These are phyloP conservation scores for Symbiodinium natans DNA, from an alignment of 73 alveolate genomes.

Conservation along the genomic window DNA sequence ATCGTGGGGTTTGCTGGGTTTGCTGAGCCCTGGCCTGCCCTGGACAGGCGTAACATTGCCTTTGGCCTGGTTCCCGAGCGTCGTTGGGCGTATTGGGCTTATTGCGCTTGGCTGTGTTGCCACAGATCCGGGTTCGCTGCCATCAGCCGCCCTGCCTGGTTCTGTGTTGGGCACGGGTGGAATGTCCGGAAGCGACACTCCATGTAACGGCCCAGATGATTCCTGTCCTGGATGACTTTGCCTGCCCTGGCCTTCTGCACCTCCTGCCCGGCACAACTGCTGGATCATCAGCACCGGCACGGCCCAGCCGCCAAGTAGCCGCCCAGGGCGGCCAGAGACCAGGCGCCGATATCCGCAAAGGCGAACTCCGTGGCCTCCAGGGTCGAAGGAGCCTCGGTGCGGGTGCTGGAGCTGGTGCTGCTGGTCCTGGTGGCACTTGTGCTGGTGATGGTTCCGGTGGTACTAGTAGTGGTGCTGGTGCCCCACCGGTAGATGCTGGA, in stretches of 20 bases:
- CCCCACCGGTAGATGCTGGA: slow-evolving; percentile 1
- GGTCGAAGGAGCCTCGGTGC: not conserved
- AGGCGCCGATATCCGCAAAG: not conserved
- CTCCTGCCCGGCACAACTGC: not conserved
- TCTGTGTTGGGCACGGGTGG: not conserved
- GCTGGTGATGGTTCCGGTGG: not conserved
- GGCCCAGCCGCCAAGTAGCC: not conserved
- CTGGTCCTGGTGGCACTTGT: not conserved
- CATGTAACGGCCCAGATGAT: too few species aligned
- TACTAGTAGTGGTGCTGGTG: not conserved
- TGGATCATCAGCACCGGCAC: not conserved
- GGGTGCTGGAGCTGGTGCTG: slow-evolving; percentile 3
- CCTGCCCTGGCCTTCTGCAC: too few species aligned
- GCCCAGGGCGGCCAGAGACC: not conserved
- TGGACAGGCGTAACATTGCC: too few species aligned
- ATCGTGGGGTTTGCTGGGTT: too few species aligned
- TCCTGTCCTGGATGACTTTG: too few species aligned
- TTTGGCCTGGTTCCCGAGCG: too few species aligned
- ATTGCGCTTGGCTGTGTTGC: not conserved
- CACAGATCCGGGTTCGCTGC: too few species aligned
- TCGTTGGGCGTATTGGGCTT: not conserved
- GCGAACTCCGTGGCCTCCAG: not conserved
- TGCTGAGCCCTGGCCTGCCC: too few species aligned
- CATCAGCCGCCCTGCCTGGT: too few species aligned
- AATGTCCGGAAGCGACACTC: too few species aligned